phyloP scores from a whole-genome alignment of 225 moss, liverwort and hornwort species.

The Marchantia polymorpha region DNA sequence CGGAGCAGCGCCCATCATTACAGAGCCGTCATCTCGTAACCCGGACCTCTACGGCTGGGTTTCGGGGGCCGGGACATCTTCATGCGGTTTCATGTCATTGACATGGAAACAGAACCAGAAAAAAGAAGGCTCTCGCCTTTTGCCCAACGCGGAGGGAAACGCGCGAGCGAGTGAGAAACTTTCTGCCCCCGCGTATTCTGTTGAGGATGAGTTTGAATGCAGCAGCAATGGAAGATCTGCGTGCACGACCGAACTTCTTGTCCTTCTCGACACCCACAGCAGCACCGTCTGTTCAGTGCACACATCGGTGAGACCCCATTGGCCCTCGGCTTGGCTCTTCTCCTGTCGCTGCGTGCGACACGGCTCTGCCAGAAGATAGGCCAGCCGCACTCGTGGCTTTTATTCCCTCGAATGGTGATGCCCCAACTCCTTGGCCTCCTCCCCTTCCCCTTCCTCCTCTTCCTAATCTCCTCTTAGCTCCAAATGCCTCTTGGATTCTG shows the following conservation, averaged over 20 bases:
- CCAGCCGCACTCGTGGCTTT: not conserved
- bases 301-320: not conserved
- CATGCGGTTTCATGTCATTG: too few relatives aligned
- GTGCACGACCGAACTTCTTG: not conserved
- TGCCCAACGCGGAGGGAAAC: too few relatives aligned
- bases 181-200: not conserved
- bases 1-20: too few relatives aligned
- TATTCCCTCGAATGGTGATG: not conserved
- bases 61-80: too few relatives aligned
- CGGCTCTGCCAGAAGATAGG: not conserved
- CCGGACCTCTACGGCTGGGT: too few relatives aligned
- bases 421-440: not conserved
- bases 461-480: not conserved
- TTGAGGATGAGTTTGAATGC: not conserved
- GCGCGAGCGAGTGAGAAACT: not conserved
- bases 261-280: not conserved
- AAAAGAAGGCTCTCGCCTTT: too few relatives aligned
- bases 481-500: not conserved
- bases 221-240: not conserved
- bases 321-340: not conserved
- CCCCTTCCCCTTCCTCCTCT: not conserved
- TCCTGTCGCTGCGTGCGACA: slow-evolving; percentile 2
- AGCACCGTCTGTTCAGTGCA: not conserved
- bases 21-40: too few relatives aligned
- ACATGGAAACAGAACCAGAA: too few relatives aligned